A percentile compares a stretch with the other conserved stretches of the same genome.
Conservation (phyloP, 768 basidiomycete genomes). For the Leucocoprinus birnbaumii region DNA sequence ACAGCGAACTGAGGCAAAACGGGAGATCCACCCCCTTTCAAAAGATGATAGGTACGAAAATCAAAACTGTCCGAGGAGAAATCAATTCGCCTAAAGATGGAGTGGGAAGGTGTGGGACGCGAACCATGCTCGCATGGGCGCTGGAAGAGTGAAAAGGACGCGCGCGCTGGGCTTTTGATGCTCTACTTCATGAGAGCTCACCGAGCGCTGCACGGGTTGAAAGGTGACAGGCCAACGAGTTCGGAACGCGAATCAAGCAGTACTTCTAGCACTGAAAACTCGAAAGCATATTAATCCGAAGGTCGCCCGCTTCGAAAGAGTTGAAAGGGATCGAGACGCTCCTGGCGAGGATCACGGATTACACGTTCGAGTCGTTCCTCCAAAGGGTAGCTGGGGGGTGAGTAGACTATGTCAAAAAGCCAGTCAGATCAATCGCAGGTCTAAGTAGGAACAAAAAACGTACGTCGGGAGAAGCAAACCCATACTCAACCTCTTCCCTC, state of each 20-base stretch:
- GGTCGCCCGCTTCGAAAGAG: background rate
- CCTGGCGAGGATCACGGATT: no score
- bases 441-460: background rate
- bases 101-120: background rate
- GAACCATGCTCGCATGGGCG: conserved; percentile 1
- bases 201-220: no score
- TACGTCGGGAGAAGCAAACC: conserved; percentile 11
- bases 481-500: conserved; percentile 12
- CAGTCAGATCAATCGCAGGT: background rate
- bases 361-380: background rate
- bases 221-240: background rate
- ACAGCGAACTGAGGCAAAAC: no score
- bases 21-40: background rate
- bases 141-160: background rate
- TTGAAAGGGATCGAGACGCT: background rate
- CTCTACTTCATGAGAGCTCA: no score
- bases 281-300: conserved; percentile 4
- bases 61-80: conserved; percentile 1
- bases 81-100: background rate
- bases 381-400: background rate
- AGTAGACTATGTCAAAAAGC: background rate
- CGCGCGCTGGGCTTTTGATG: background rate
- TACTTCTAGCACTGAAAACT: conserved; percentile 7
- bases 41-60: background rate
- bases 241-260: conserved; percentile 9